Evolutionary conservation across 2,329 filamentous ascomycete genomes (phyloP), one percentile per base, ranked within the genome.

Genomic region (Diplodia scrobiculata): DNA sequence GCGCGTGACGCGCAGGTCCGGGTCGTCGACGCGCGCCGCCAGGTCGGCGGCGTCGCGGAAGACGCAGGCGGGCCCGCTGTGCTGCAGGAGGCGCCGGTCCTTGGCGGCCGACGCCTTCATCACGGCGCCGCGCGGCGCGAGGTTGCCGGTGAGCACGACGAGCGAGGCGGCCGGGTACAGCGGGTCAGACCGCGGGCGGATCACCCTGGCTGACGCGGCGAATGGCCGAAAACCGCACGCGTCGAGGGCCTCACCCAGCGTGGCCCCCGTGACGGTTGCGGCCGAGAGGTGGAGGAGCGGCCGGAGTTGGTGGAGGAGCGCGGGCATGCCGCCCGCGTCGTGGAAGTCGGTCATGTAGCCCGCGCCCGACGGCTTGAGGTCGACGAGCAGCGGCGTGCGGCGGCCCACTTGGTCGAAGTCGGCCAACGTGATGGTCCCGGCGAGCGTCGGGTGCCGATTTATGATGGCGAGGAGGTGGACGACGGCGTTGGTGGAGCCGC

Each of bases 71-170:
- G 85, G 86, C 45, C 93, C 93, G 0, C 84, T 87, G 77, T 97
- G 97, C n/a, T 80, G 82, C 17, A 92, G 84, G 0, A 85, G 74
- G 3, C 70, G 69, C 3, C 78, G 76, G 5, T 92, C 92, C 76
- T 97, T 93, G 74, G 96, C 96, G 47, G 93, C 93, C 0, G 92
- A 96, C 76, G 97, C 97, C 79, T 97, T 97, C 70, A 92, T 92
- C 2, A 97, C 91, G 3, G 92, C 90, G 34, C 93, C 93, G 21
- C 88, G 89, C 1, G 93, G 93, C 3, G 92, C 91, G 27, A 97
- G 83, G 76, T 96, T 96, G 32, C 93, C 93, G 67, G 86, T 85
- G 6, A 97, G 84, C 67, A 97, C 89, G 74, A 92, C 91, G 67
- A 97, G 83, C 76, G 96, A 92, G 38, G 93, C 92, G 0, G 87